phyloP scores from a whole-genome alignment of 2,329 filamentous ascomycete species.

The Fusarium brevicatenulatum region DNA sequence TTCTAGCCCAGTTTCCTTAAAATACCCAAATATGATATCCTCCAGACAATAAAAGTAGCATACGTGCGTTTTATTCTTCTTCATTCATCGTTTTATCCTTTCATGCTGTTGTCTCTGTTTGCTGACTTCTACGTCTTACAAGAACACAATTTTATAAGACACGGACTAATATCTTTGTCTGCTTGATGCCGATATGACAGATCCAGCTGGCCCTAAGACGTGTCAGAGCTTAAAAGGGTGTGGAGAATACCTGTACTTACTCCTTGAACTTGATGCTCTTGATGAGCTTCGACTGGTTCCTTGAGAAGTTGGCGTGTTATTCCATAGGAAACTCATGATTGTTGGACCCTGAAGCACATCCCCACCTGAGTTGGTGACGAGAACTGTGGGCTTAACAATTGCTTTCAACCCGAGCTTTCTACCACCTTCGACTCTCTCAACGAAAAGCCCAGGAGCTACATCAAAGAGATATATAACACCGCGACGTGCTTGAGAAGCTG shows the following conservation, averaged over 20 bases:
- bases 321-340: constrained; percentile 50
- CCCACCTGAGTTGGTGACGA: constrained; percentile 45
- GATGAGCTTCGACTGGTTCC: constrained; percentile 31
- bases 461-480: constrained; percentile 51
- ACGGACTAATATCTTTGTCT: constrained; percentile 33
- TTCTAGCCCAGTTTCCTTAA: constrained; percentile 22
- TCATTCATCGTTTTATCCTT: background rate
- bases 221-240: constrained; percentile 44
- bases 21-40: constrained; percentile 24
- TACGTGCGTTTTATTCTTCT: constrained; percentile 18
- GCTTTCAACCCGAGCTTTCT: constrained; percentile 48
- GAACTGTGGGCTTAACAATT: constrained; percentile 49
- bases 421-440: constrained; percentile 49
- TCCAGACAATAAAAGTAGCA: constrained; percentile 23
- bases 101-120: background rate
- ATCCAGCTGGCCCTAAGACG: constrained; percentile 39
- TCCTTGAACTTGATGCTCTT: constrained; percentile 37
- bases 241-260: constrained; percentile 41
- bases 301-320: constrained; percentile 38
- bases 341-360: constrained; percentile 46
- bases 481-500: constrained; percentile 43
- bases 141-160: background rate
- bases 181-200: constrained; percentile 24
- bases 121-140: constrained; percentile 8
- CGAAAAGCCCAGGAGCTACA: constrained; percentile 51